These are phyloP conservation scores for Hawksworthiomyces lignivorus DNA, from an alignment of 2,329 filamentous ascomycete genomes.

Conservation along the genomic window DNA sequence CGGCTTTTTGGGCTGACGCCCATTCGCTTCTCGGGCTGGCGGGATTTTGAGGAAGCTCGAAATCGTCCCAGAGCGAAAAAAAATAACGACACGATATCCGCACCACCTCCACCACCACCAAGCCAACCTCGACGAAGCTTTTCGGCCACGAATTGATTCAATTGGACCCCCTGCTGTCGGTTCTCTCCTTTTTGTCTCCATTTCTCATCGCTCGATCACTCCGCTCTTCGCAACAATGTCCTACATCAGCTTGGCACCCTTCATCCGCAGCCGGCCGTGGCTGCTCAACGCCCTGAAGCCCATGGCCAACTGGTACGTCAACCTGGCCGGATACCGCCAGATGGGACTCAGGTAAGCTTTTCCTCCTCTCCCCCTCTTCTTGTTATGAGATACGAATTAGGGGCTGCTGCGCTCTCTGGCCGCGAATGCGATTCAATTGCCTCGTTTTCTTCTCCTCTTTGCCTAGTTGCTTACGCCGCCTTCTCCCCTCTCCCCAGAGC, in stretches of 20 bases:
- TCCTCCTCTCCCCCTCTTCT: too few species aligned
- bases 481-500: constrained; percentile 45
- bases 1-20: constrained; percentile 14
- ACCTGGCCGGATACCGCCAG: constrained; percentile 54
- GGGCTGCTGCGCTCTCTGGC: too few species aligned
- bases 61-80: neutral
- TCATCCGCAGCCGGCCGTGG: constrained; percentile 79
- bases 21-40: constrained; percentile 13
- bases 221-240: constrained; percentile 39
- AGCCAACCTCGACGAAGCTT: too few species aligned
- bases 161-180: neutral
- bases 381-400: too few species aligned
- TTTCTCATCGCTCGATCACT: constrained; percentile 10
- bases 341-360: constrained; percentile 16
- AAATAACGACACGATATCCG: constrained; percentile 5
- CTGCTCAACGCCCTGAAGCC: constrained; percentile 72
- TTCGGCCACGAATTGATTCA: neutral
- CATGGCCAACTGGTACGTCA: constrained; percentile 78
- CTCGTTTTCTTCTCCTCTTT: neutral
- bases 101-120: neutral
- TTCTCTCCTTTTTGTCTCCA: neutral
- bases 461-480: neutral
- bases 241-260: constrained; percentile 64
- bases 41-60: constrained; percentile 17
- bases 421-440: too few species aligned